phyloP scores from a whole-genome alignment of 352 stramenopile genomes.

The Phytophthora sp. region DNA sequence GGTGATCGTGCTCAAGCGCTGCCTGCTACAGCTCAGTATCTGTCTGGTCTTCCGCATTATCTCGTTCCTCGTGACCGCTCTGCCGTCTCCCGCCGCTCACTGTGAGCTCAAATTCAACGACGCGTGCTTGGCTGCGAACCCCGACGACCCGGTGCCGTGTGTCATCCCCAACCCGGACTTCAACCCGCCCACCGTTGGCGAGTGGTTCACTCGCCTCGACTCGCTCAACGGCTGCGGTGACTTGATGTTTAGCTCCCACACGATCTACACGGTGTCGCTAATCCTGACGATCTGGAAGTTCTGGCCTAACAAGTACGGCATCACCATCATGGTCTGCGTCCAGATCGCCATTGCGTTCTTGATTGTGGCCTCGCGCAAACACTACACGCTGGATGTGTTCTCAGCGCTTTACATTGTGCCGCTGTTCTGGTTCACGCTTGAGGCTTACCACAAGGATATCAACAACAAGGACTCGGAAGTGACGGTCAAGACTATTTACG shows the following conservation, averaged over 20 bases:
- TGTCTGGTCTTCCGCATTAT: conserved; percentile 72
- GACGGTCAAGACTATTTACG: conserved; percentile 67
- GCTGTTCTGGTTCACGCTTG: conserved; percentile 82
- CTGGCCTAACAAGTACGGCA: conserved; percentile 82
- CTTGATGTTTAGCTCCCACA: conserved; percentile 94
- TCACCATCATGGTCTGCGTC: conserved; percentile 73
- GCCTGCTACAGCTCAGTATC: conserved; percentile 82
- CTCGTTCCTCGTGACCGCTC: conserved; percentile 81
- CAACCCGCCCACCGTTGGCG: conserved; percentile 45
- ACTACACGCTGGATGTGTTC: conserved; percentile 92
- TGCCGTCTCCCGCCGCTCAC: conserved; percentile 71
- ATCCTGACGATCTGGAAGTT: conserved; percentile 89
- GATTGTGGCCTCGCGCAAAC: conserved; percentile 89
- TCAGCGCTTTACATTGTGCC: conserved; percentile 89
- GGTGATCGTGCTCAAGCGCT: conserved; percentile 82
- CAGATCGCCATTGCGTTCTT: conserved; percentile 89
- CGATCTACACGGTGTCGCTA: conserved; percentile 91
- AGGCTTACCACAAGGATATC: conserved; percentile 84
- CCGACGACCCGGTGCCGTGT: conserved; percentile 57
- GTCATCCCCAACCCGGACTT: conserved; percentile 79
- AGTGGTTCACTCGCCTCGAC: conserved; percentile 80
- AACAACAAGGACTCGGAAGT: conserved; percentile 79
- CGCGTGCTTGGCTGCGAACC: conserved; percentile 57
- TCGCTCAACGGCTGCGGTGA: conserved; percentile 89
- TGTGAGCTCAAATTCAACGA: conserved; percentile 79